Evolutionary conservation across 78 protist genomes (phyloP), one percentile per base, ranked within the genome.

Genomic region (Tieghemostelium lacteum): DNA sequence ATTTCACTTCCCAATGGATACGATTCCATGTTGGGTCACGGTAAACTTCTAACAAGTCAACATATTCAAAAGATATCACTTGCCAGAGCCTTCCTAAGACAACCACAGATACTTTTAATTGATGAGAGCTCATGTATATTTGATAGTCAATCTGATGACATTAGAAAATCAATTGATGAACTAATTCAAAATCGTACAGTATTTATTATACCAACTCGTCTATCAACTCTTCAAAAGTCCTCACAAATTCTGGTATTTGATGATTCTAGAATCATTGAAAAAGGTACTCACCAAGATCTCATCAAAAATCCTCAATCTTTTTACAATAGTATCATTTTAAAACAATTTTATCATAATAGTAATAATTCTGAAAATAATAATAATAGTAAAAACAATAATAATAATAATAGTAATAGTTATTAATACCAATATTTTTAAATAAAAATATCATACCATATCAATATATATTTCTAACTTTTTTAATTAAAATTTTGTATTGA

Each of bases 21-120:
- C 77, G 92, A 93, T 52, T 86, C 95, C 19, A 77, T 52, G 69
- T 88, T 95, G 28, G 97, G 97, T 24, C 94, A 93, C 39, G 75
- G 58, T 67, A 55, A 69, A 39, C 19, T 57, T n/a, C 31, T 83
- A 28, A 49, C 26, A 22, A 28, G 69, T 14, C 17, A 31, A 19
- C 63, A 54, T 24, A 58, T 66, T 39, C 75, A 67, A 83, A 83
- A 83, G 75, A 83, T 83, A 39, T 50, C 89, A 39, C 29, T 83
- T n/a, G 89, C 89, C 7, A 49, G 89, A 50, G 89, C 89, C 50
- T 83, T 57, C 28, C 37, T 83, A 33, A 83, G 89, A 69, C 71
- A 83, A 31, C 89, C 89, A 69, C 34, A 29, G 4, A 64, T 83
- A 20, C 40, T 83, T 26, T 58, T 83, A 62, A 52, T 83, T n/a